Conservation (phyloP, 2,329 filamentous ascomycete genomes). For the Colletotrichum costaricense region DNA sequence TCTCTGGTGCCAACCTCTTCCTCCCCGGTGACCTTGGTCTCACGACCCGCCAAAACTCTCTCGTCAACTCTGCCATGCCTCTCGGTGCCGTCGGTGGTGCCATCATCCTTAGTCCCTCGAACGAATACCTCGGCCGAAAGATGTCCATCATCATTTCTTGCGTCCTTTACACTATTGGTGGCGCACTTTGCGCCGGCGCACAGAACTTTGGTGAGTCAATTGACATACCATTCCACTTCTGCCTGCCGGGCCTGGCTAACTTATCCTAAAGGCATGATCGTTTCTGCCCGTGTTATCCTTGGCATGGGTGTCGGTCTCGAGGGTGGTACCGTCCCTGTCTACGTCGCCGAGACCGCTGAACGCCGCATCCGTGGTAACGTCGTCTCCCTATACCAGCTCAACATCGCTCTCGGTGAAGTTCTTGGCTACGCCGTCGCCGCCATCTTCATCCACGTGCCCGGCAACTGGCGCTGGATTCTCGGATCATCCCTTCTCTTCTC, state of each 20-base stretch:
- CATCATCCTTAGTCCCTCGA: constrained; percentile 72
- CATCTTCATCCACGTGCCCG: constrained; percentile 76
- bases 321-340: constrained; percentile 79
- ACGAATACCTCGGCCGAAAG: constrained; percentile 75
- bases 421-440: constrained; percentile 79
- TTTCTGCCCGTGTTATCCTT: constrained; percentile 74
- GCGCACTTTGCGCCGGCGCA: constrained; percentile 74
- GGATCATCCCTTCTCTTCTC: constrained; percentile 78
- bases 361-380: constrained; percentile 75
- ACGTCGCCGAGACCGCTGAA: constrained; percentile 79
- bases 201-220: constrained; percentile 67
- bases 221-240: neutral
- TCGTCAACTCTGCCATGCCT: constrained; percentile 78
- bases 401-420: constrained; percentile 80
- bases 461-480: constrained; percentile 80
- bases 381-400: constrained; percentile 80
- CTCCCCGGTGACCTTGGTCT: constrained; percentile 70
- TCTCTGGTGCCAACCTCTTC: constrained; percentile 77
- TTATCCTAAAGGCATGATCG: constrained; percentile 66
- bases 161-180: constrained; percentile 77
- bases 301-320: constrained; percentile 79
- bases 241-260: constrained; percentile 34
- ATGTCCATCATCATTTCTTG: constrained; percentile 78
- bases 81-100: constrained; percentile 78
- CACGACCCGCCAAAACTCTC: constrained; percentile 66